phyloP scores from a whole-genome alignment of 2,329 filamentous ascomycete genomes.

The Grosmannia huntii region DNA sequence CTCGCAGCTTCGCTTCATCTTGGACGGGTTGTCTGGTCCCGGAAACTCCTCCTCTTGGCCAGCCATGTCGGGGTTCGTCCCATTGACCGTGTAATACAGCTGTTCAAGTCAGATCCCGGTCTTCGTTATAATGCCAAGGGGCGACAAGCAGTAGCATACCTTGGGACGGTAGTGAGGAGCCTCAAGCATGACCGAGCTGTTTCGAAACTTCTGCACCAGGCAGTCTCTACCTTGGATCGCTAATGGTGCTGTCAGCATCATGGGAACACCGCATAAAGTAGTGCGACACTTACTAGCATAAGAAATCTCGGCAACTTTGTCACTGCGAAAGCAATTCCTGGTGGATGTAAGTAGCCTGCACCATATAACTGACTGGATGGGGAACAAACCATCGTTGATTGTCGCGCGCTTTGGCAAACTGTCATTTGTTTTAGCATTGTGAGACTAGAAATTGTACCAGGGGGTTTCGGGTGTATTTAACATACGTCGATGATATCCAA shows the following conservation, averaged over 20 bases:
- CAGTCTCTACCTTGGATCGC: slow-evolving; percentile 88
- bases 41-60: slow-evolving; percentile 69
- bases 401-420: slow-evolving; percentile 60
- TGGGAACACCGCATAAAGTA: no score
- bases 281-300: slow-evolving; percentile 65
- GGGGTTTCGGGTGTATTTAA: slow-evolving; percentile 4
- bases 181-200: slow-evolving; percentile 92
- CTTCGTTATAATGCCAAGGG: neutral
- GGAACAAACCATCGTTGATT: slow-evolving; percentile 53
- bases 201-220: slow-evolving; percentile 87
- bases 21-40: slow-evolving; percentile 68
- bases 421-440: slow-evolving; percentile 15
- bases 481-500: slow-evolving; percentile 59
- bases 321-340: slow-evolving; percentile 70
- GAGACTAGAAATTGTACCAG: neutral
- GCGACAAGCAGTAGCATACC: slow-evolving; percentile 26
- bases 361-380: neutral
- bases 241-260: slow-evolving; percentile 19
- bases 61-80: slow-evolving; percentile 35
- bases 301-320: slow-evolving; percentile 80
- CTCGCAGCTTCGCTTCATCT: slow-evolving; percentile 77
- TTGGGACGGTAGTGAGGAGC: slow-evolving; percentile 71
- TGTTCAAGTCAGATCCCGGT: slow-evolving; percentile 16
- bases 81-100: slow-evolving; percentile 40
- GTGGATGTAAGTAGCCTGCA: neutral